Evolutionary conservation across 345 rosid genomes (phyloP).

Genomic region (Fremontodendron californicum): DNA sequence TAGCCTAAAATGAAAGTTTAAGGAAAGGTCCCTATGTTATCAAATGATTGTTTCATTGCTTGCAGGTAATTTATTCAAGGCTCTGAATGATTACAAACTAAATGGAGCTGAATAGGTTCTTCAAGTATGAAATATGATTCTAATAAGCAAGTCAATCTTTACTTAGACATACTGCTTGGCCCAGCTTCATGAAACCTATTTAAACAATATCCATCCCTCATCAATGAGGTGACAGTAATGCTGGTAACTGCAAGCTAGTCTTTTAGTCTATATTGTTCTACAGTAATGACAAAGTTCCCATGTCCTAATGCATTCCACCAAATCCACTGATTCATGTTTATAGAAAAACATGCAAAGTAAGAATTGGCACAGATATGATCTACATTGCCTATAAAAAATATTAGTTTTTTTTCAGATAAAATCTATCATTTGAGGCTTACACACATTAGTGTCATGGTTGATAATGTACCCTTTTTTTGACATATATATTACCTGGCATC

Average conservation of each 20-base stretch:
- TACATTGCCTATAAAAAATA: neutral
- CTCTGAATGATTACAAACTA: neutral
- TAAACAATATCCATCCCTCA: neutral
- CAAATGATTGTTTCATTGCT: neutral
- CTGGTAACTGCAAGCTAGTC: neutral
- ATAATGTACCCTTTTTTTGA: neutral
- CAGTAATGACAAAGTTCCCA: neutral
- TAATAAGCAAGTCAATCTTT: neutral
- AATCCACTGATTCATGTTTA: neutral
- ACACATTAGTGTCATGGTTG: neutral
- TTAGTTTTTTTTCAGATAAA: neutral
- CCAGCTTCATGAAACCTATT: neutral
- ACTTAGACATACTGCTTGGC: neutral
- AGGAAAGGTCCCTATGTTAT: neutral
- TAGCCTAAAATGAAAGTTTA: neutral
- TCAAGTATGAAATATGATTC: neutral
- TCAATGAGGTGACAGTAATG: neutral
- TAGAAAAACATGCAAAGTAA: neutral
- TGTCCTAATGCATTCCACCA: neutral
- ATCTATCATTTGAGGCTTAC: neutral
- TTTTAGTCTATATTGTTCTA: neutral
- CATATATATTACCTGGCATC: constrained; percentile 77
- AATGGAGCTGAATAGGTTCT: constrained; percentile 9
- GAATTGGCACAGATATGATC: neutral
- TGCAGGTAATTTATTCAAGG: constrained; percentile 7